phyloP scores from a whole-genome alignment of 345 rosid species.

The Arabidopsis thaliana region DNA sequence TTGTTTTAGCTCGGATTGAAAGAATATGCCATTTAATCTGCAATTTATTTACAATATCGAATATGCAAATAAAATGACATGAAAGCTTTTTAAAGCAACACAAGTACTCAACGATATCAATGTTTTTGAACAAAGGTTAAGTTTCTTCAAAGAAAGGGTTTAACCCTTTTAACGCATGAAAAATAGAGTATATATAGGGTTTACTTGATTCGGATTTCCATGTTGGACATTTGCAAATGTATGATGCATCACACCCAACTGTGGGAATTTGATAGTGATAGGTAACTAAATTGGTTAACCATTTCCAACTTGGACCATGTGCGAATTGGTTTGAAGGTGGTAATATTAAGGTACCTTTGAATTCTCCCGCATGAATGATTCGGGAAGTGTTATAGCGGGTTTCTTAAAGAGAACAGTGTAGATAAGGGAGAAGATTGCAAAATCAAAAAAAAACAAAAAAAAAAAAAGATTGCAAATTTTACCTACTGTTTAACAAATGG shows the following conservation, averaged over 20 bases:
- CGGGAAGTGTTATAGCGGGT: neutral
- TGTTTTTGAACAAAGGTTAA: neutral
- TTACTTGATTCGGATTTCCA: neutral
- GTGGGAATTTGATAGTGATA: neutral
- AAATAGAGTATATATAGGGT: neutral
- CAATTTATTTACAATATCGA: neutral
- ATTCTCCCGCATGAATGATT: neutral
- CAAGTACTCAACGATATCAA: neutral
- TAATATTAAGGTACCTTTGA: neutral
- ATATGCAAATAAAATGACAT: neutral
- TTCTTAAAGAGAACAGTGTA: neutral
- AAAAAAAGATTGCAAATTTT: neutral
- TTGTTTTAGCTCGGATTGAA: neutral
- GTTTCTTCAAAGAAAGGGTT: neutral
- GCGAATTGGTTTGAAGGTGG: neutral
- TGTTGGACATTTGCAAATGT: neutral
- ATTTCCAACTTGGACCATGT: neutral
- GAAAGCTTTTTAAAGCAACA: neutral
- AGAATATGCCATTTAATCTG: neutral
- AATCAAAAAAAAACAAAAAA: neutral
- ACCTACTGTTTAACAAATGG: conserved; percentile 14
- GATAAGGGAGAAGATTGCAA: neutral
- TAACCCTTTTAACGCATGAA: neutral
- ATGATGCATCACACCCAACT: neutral
- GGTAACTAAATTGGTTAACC: neutral